These are phyloP conservation scores for Botryobasidium botryosum DNA, from an alignment of 768 basidiomycete genomes.

Conservation along the genomic window DNA sequence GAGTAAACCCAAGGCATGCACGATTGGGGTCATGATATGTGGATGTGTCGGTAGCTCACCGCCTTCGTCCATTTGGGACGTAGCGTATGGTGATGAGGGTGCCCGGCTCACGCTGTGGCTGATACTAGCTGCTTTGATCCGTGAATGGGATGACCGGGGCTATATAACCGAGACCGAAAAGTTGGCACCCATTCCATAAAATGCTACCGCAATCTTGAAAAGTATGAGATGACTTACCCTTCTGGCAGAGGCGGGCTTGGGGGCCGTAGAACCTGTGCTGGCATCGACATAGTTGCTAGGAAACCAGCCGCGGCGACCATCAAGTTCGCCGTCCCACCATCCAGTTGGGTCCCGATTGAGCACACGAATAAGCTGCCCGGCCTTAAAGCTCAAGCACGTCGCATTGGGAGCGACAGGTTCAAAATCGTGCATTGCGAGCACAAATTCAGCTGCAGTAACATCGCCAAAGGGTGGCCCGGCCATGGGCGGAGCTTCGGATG, in stretches of 20 bases:
- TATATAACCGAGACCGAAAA: too few species aligned
- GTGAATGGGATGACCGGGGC: too few species aligned
- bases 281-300: constrained; percentile 71
- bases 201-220: too few species aligned
- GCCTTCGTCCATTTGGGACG: constrained; percentile 9
- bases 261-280: background rate
- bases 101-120: too few species aligned
- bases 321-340: constrained; percentile 98
- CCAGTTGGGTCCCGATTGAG: constrained; percentile 72
- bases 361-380: constrained; percentile 86
- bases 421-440: constrained; percentile 88
- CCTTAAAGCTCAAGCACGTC: constrained; percentile 75
- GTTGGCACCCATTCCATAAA: too few species aligned
- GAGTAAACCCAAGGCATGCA: constrained; percentile 71
- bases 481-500: too few species aligned
- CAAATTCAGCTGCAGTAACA: too few species aligned
- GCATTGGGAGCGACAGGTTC: constrained; percentile 47
- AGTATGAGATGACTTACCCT: too few species aligned
- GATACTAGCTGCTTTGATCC: too few species aligned
- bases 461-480: too few species aligned
- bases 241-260: background rate
- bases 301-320: constrained; percentile 87
- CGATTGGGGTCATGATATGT: constrained; percentile 69
- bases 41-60: constrained; percentile 5
- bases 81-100: too few species aligned